phyloP scores from a whole-genome alignment of 441 rosid species.

The Flueggea neowawraea region DNA sequence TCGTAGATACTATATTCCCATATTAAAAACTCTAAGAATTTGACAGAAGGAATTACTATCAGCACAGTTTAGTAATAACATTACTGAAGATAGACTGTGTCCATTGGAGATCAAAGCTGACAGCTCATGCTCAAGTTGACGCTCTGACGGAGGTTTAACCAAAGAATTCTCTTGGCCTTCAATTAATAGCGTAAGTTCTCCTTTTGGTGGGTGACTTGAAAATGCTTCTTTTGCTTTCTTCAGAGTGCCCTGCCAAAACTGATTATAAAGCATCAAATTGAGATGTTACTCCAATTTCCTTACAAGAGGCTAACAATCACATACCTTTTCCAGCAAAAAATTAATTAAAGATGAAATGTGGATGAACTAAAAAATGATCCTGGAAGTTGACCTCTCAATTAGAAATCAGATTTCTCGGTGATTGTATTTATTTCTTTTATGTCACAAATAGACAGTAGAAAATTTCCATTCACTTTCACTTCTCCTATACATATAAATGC shows the following conservation, averaged over 20 bases:
- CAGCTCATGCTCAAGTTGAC: slow-evolving; percentile 65
- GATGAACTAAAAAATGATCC: not conserved
- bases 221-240: slow-evolving; percentile 69
- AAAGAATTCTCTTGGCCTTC: slow-evolving; percentile 54
- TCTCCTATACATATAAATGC: not conserved
- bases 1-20: no score
- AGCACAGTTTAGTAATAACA: slow-evolving; percentile 4
- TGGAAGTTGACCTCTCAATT: not conserved
- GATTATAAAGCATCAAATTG: not conserved
- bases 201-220: slow-evolving; percentile 64
- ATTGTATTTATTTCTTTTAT: not conserved
- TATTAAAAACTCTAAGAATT: not conserved
- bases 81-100: slow-evolving; percentile 80
- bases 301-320: not conserved
- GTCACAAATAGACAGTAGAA: not conserved
- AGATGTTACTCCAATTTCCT: not conserved
- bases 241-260: slow-evolving; percentile 90
- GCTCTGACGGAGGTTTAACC: slow-evolving; percentile 66
- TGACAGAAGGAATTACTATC: not conserved
- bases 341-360: not conserved
- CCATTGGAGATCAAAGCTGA: slow-evolving; percentile 59
- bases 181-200: slow-evolving; percentile 86
- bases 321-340: not conserved
- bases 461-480: not conserved
- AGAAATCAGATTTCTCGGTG: not conserved